Percentiles rank a stretch among this genome's conserved stretches.
These are phyloP conservation scores for Heterobasidion occidentale DNA, from an alignment of 1,284 basidiomycete species.

Conservation along the genomic window DNA sequence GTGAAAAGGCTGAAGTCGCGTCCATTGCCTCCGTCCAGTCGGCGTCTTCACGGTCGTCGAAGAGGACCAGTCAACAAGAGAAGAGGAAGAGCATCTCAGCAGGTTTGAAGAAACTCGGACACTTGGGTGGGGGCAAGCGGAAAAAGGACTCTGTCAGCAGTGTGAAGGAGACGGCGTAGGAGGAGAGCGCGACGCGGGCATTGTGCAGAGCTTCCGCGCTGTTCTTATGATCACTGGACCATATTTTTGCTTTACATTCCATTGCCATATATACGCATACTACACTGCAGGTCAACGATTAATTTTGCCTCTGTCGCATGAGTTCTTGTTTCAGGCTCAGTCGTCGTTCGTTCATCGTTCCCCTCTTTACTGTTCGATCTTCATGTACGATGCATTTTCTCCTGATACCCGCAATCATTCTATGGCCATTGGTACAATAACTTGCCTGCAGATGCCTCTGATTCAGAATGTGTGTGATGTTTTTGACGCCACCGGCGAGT, in stretches of 20 bases:
- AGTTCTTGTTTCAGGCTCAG: neutral
- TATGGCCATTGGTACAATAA: no score
- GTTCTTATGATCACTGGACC: slow-evolving; percentile 9
- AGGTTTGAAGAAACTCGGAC: slow-evolving; percentile 46
- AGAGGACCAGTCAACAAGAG: neutral
- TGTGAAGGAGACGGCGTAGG: slow-evolving; percentile 11
- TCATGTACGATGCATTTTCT: slow-evolving; percentile 1
- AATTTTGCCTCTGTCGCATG: neutral
- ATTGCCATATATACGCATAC: slow-evolving; percentile 4
- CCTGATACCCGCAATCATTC: slow-evolving; percentile 9
- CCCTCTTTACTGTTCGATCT: slow-evolving; percentile 3
- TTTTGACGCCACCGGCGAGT: no score
- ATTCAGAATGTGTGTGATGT: no score
- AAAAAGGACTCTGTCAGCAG: slow-evolving; percentile 47
- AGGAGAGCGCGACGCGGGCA: neutral
- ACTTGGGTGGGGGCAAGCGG: slow-evolving; percentile 33
- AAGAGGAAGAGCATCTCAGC: slow-evolving; percentile 20
- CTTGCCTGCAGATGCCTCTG: no score
- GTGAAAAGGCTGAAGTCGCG: neutral
- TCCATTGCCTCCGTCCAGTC: neutral
- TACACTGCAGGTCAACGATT: slow-evolving; percentile 10
- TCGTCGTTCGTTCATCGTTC: slow-evolving; percentile 1
- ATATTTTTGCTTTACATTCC: slow-evolving; percentile 10
- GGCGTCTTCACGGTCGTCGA: neutral
- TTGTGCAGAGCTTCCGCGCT: slow-evolving; percentile 1